Evolutionary conservation across 2,329 filamentous ascomycete species (phyloP).

Genomic region (Fusarium mangiferae): DNA sequence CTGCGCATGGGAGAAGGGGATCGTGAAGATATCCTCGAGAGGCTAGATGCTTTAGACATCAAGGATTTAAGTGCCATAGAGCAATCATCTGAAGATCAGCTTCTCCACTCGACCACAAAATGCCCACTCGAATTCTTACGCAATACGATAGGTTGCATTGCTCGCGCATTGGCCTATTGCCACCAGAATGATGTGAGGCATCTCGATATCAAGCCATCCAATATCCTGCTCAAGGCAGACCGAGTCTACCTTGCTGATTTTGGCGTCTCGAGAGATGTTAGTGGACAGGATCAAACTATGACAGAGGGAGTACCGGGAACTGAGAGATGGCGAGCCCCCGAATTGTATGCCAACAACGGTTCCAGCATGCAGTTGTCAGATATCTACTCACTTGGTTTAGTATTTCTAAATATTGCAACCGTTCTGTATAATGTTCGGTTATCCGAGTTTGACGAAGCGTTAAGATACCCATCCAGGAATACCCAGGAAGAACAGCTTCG

Average conservation of each 20-base stretch:
- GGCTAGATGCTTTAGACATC: constrained; percentile 53
- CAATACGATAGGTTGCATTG: constrained; percentile 57
- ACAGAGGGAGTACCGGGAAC: constrained; percentile 56
- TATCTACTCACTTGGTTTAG: constrained; percentile 59
- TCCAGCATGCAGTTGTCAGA: constrained; percentile 60
- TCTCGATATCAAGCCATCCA: constrained; percentile 60
- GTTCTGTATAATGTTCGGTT: constrained; percentile 55
- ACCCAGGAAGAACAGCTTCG: constrained; percentile 48
- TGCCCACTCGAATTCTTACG: constrained; percentile 56
- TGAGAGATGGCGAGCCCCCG: constrained; percentile 58
- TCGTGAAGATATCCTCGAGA: constrained; percentile 53
- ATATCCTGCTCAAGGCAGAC: constrained; percentile 57
- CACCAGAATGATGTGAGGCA: constrained; percentile 57
- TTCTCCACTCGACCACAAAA: constrained; percentile 37
- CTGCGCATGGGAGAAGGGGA: constrained; percentile 53
- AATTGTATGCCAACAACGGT: constrained; percentile 51
- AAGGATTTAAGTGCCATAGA: constrained; percentile 52
- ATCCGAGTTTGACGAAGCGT: constrained; percentile 52
- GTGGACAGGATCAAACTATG: constrained; percentile 56
- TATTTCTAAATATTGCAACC: constrained; percentile 57
- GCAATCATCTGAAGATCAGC: constrained; percentile 32
- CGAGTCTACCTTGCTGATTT: constrained; percentile 61
- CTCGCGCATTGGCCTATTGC: constrained; percentile 55
- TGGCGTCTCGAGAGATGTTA: constrained; percentile 60
- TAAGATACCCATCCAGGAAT: constrained; percentile 45